Percentiles rank a stretch among this genome's conserved stretches.
These are phyloP conservation scores for Pseudogymnoascus sp. DNA, from an alignment of 2,329 filamentous ascomycete species.

Conservation along the genomic window DNA sequence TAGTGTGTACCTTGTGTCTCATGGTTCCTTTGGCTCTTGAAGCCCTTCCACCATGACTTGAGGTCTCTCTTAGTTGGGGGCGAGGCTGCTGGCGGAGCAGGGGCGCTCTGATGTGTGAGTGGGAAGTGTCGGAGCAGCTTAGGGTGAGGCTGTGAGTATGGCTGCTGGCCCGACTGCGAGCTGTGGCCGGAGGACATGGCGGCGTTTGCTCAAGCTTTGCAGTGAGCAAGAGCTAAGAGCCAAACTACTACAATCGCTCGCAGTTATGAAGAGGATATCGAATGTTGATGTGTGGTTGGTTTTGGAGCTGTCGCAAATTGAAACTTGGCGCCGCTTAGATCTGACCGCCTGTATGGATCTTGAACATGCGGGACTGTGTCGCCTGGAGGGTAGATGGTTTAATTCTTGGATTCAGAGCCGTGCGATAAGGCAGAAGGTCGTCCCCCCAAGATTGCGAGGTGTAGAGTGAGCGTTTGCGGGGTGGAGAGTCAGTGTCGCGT, in stretches of 20 bases:
- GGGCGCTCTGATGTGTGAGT: neutral
- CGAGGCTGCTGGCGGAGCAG: constrained; percentile 40
- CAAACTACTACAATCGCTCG: neutral
- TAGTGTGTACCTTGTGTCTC: constrained; percentile 44
- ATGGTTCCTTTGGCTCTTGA: constrained; percentile 58
- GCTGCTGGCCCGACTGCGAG: neutral
- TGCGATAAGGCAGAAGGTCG: neutral
- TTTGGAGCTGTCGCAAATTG: neutral
- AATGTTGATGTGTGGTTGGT: neutral
- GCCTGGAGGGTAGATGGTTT: neutral
- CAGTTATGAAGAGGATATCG: neutral
- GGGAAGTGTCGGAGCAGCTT: neutral
- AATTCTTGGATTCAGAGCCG: neutral
- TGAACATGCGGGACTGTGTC: neutral
- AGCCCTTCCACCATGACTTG: constrained; percentile 95
- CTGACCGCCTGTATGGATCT: neutral
- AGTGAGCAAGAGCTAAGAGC: neutral
- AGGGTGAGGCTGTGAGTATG: neutral
- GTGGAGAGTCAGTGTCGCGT: constrained; percentile 8
- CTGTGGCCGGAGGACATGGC: neutral
- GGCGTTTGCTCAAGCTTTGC: constrained; percentile 6
- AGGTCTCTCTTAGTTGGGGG: constrained; percentile 80
- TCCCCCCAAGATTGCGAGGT: neutral
- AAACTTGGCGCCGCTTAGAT: neutral
- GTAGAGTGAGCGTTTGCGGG: neutral